Conservation (phyloP, 768 basidiomycete species). For the Rickenella mellea region DNA sequence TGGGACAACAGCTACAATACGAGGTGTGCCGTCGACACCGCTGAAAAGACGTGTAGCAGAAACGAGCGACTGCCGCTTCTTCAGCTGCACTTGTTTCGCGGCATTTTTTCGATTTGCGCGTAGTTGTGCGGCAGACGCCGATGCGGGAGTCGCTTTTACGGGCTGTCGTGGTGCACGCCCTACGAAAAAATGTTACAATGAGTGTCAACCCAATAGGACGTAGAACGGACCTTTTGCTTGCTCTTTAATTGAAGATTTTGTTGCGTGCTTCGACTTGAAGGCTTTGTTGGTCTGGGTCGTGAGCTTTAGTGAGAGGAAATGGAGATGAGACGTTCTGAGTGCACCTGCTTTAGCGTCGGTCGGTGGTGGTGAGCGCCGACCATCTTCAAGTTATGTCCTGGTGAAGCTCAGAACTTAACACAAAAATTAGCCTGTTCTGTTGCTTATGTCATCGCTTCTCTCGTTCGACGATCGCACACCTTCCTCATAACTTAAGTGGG, state of each 20-base stretch:
- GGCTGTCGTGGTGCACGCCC: slow-evolving; percentile 50
- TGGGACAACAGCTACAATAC: slow-evolving; percentile 84
- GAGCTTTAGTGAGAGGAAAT: background rate
- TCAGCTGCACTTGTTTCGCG: slow-evolving; percentile 71
- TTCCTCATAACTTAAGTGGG: too few species aligned
- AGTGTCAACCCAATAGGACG: background rate
- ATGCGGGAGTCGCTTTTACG: slow-evolving; percentile 38
- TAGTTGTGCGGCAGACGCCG: slow-evolving; percentile 52
- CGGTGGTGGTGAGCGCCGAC: slow-evolving; percentile 55
- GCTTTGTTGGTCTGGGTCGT: slow-evolving; percentile 68
- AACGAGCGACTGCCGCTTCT: slow-evolving; percentile 60
- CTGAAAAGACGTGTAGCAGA: slow-evolving; percentile 71
- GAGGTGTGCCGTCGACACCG: slow-evolving; percentile 68
- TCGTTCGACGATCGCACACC: too few species aligned
- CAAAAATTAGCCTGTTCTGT: too few species aligned
- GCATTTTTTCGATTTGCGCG: slow-evolving; percentile 75
- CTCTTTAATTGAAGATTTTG: slow-evolving; percentile 78
- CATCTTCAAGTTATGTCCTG: too few species aligned
- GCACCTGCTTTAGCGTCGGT: slow-evolving; percentile 78
- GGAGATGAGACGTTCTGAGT: slow-evolving; percentile 11
- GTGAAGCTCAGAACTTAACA: too few species aligned
- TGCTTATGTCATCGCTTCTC: too few species aligned
- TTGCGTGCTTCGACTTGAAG: slow-evolving; percentile 87
- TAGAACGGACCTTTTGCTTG: slow-evolving; percentile 61
- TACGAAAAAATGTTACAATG: slow-evolving; percentile 17